Evolutionary conservation across 139 green algal genomes (phyloP), one percentile per base, ranked within the genome.

Genomic region (Diplosphaera chodatii): DNA sequence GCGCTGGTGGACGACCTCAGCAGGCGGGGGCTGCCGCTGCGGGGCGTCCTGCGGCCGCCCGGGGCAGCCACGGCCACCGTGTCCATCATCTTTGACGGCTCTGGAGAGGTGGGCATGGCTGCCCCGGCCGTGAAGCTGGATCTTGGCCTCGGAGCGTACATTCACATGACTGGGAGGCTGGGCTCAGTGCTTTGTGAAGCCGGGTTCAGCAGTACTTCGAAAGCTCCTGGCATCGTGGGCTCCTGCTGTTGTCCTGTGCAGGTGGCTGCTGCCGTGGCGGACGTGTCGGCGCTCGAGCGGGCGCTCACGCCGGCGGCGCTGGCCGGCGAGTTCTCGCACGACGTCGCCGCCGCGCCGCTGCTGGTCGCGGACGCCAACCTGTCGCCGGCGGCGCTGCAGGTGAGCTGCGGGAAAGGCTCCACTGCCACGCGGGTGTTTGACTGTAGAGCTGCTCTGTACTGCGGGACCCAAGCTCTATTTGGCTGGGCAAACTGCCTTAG

Each of bases 291-390:
- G 3, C 66, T 87, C 64, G 84, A 89, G 75, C 13, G 32, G 25
- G 40, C 69, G n/a, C 72, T 87, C 20, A 74, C 72, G 23, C 84
- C 82, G 3, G 25, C 34, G n/a, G 64, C 69, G 20, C 55, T 88
- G 64, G 63, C 40, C 28, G 65, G 73, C 33, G 34, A 73, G 28
- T 1, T 31, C 20, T 0, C 5, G 34, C 23, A 32, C 41, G 41
- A 67, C 41, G 27, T 78, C 10, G 32, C 70, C 23, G 66, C 34
- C 2, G 77, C 83, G 2, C 66, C 73, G 10, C 23, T 88, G 67
- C 13, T 91, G 27, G 55, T 91, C 40, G 71, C 87, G 31, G 86
- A 91, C 55, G 80, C 72, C 33, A 91, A 91, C 71, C 71, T 91
- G 31, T 63, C 67, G 0, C 28, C 65, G 2, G 72, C 65, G 3